Evolutionary conservation across 345 rosid species (phyloP), one percentile per base, ranked within the genome.

Genomic region (Boechera retrofracta): DNA sequence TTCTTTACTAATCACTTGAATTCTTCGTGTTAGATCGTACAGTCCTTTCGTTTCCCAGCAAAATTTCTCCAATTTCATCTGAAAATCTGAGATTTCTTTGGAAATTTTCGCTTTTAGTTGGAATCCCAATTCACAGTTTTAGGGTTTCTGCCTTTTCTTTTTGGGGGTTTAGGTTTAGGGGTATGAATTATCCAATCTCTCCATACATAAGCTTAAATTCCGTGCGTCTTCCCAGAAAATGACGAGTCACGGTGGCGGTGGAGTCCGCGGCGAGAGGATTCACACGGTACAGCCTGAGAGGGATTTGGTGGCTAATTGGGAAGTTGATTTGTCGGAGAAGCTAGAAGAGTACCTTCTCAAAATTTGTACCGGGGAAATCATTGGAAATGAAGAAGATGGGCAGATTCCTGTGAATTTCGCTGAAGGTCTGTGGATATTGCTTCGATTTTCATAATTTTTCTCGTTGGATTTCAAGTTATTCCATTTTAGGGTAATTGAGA

Each of bases 271-370:
- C 39, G 86, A 80, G 56, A 85, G 60, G 77, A 78, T 89, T 82
- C 92, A 89, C 61, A 81, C 82, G 4, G 87, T 96, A 18, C 94
- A 88, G 48, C 94, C 98, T 28, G 93, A 88, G 81, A 89, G 97
- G 4, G 96, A 93, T 82, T 86, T 89, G 64, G 89, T 85, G 66
- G 93, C 99, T 24, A 96, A 96, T 74, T 93, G 98, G 97, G 96
- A 90, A 55, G 97, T 96, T 16, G 87, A 93, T 83, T 87, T 96
- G 67, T 83, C 98, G 63, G 83, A 83, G 65, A 86, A 87, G 85
- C 95, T 96, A 63, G 95, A 91, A 82, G 96, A 93, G 53, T 96
- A 96, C 71, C 89, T 96, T 15, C 83, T 90, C 53, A 91, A 91
- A 79, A 87, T 96, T 24, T 93, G 96, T 79, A 82, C 96, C 36